Percentiles rank a stretch among this genome's conserved stretches.
Evolutionary conservation across 2,329 filamentous ascomycete species (phyloP).

Genomic region (Xylariaceae sp.): DNA sequence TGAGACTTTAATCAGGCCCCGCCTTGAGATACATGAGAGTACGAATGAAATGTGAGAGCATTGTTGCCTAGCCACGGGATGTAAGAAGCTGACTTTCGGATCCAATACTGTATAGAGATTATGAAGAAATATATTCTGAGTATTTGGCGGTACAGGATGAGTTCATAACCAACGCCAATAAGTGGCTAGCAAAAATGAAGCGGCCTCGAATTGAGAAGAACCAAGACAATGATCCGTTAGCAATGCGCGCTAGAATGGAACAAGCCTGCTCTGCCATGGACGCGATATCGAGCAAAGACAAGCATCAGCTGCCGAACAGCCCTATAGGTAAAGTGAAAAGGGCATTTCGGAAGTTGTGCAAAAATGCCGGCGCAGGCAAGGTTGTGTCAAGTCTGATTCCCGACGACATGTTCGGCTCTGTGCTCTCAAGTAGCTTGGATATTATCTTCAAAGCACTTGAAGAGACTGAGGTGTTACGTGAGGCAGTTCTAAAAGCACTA

Average conservation of each 20-base stretch:
- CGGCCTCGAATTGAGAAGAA: background rate
- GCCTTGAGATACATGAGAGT: background rate
- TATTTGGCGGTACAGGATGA: slow-evolving; percentile 3
- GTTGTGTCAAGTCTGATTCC: slow-evolving; percentile 2
- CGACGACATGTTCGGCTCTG: slow-evolving; percentile 2
- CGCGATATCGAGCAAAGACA: background rate
- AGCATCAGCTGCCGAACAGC: background rate
- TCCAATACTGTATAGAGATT: background rate
- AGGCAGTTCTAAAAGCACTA: slow-evolving; percentile 5
- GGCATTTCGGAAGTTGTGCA: slow-evolving; percentile 3
- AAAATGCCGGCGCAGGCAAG: slow-evolving; percentile 5
- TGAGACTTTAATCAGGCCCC: background rate
- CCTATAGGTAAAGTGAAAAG: slow-evolving; percentile 5
- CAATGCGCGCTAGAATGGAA: background rate
- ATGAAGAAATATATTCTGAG: slow-evolving; percentile 4
- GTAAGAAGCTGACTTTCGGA: background rate
- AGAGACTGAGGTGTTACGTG: background rate
- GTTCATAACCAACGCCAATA: slow-evolving; percentile 4
- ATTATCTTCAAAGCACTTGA: slow-evolving; percentile 8
- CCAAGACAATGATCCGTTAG: background rate
- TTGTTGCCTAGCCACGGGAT: background rate
- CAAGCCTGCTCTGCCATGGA: slow-evolving; percentile 3
- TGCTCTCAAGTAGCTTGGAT: slow-evolving; percentile 5
- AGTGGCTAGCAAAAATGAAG: slow-evolving; percentile 4
- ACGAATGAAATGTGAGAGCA: background rate